Evolutionary conservation across 768 basidiomycete species (phyloP).

Genomic region (Boletus sp.): DNA sequence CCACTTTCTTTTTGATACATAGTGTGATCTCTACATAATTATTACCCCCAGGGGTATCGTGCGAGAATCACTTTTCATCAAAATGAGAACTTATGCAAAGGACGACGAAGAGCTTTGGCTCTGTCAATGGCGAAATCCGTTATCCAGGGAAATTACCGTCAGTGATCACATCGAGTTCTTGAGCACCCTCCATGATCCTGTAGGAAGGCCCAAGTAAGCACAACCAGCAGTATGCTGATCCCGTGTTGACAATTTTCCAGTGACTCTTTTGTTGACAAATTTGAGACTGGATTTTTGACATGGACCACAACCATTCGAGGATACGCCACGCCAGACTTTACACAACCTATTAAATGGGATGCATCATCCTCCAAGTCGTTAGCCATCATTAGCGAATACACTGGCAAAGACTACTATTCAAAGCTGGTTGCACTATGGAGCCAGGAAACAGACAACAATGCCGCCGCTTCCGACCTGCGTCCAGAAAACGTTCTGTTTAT

Average conservation of each 20-base stretch:
- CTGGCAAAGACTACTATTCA: slow-evolving; percentile 54
- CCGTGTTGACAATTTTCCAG: slow-evolving; percentile 23
- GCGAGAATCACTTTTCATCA: slow-evolving; percentile 64
- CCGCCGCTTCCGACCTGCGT: slow-evolving; percentile 53
- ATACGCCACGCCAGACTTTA: slow-evolving; percentile 41
- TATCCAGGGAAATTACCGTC: slow-evolving; percentile 45
- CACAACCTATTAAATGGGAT: slow-evolving; percentile 51
- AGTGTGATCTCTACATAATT: not conserved
- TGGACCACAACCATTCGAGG: slow-evolving; percentile 67
- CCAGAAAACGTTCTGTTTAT: slow-evolving; percentile 47
- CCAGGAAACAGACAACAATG: slow-evolving; percentile 70
- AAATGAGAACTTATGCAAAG: slow-evolving; percentile 69
- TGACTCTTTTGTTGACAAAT: slow-evolving; percentile 65
- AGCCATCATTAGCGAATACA: slow-evolving; percentile 45
- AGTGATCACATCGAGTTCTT: slow-evolving; percentile 50
- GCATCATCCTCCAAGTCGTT: slow-evolving; percentile 47
- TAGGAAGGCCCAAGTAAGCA: slow-evolving; percentile 36
- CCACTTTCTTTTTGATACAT: not conserved
- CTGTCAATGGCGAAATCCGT: slow-evolving; percentile 66
- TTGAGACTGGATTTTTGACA: slow-evolving; percentile 72
- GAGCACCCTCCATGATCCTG: slow-evolving; percentile 40
- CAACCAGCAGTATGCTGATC: not conserved
- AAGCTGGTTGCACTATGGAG: slow-evolving; percentile 66
- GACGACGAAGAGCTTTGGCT: slow-evolving; percentile 67
- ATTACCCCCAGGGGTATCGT: slow-evolving; percentile 51